Percentiles rank a stretch among this genome's conserved stretches.
phyloP scores from a whole-genome alignment of 2,329 filamentous ascomycete genomes.

The Paramyrothecium sp. region DNA sequence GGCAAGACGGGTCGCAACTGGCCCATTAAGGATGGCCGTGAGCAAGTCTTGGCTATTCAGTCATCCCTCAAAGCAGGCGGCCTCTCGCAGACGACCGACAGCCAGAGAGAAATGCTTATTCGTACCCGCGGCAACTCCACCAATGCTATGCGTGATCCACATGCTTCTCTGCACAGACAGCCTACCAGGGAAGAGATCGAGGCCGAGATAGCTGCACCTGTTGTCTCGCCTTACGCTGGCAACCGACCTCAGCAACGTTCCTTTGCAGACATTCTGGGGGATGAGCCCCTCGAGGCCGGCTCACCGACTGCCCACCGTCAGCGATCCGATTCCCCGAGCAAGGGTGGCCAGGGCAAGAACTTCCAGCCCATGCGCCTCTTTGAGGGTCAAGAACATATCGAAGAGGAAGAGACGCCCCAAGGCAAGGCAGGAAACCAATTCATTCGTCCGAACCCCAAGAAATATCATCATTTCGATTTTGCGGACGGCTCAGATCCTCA shows the following conservation, averaged over 20 bases:
- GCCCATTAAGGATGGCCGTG: constrained; percentile 86
- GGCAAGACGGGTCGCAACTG: constrained; percentile 87
- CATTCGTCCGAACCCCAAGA: constrained; percentile 69
- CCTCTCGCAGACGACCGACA: constrained; percentile 25
- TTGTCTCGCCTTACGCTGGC: constrained; percentile 62
- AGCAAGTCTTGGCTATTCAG: constrained; percentile 77
- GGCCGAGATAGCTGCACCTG: constrained; percentile 40
- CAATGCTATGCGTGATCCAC: constrained; percentile 59
- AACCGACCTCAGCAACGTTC: constrained; percentile 63
- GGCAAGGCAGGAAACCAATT: constrained; percentile 36
- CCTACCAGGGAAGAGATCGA: constrained; percentile 64
- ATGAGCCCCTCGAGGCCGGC: constrained; percentile 42
- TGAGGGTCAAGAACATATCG: constrained; percentile 46
- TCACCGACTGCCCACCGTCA: constrained; percentile 45
- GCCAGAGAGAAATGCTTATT: constrained; percentile 33
- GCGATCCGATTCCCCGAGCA: constrained; percentile 51
- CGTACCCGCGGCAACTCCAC: constrained; percentile 52
- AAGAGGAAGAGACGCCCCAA: constrained; percentile 41
- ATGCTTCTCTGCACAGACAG: constrained; percentile 75
- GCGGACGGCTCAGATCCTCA: constrained; percentile 60
- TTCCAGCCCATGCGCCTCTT: constrained; percentile 64
- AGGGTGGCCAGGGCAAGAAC: constrained; percentile 57
- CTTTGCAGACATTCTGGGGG: constrained; percentile 69
- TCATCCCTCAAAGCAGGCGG: constrained; percentile 52
- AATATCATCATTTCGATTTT: constrained; percentile 85